Conservation (phyloP, 2,329 filamentous ascomycete species). For the Amylocarpus encephaloides region DNA sequence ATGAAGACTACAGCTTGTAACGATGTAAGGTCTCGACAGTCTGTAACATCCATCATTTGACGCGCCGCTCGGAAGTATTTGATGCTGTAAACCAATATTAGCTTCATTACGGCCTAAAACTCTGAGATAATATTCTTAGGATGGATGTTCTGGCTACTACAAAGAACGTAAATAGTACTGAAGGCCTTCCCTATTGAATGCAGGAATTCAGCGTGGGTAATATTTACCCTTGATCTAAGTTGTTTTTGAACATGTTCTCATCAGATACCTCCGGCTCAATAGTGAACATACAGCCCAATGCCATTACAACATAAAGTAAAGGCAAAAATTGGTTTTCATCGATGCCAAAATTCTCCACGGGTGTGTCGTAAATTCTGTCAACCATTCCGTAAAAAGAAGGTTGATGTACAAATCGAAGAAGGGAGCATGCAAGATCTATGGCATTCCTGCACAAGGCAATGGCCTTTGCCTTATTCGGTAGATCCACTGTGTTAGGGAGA, state of each 20-base stretch:
- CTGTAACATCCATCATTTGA: constrained; percentile 58
- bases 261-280: constrained; percentile 46
- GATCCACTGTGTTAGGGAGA: constrained; percentile 42
- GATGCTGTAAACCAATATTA: constrained; percentile 42
- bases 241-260: constrained; percentile 42
- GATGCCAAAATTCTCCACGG: constrained; percentile 54
- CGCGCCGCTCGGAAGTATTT: constrained; percentile 69
- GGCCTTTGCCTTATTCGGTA: constrained; percentile 59
- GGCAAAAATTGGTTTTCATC: constrained; percentile 65
- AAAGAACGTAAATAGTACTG: too few relatives aligned
- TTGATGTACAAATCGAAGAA: constrained; percentile 68
- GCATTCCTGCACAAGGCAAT: constrained; percentile 49
- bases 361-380: constrained; percentile 68
- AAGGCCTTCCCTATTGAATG: not conserved
- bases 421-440: constrained; percentile 50
- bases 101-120: not conserved
- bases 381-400: constrained; percentile 75
- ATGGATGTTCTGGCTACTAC: too few relatives aligned
- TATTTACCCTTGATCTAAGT: constrained; percentile 51
- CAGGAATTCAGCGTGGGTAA: constrained; percentile 15
- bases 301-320: constrained; percentile 63
- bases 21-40: constrained; percentile 67
- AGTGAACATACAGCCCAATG: constrained; percentile 67
- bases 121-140: too few relatives aligned
- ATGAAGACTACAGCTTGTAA: constrained; percentile 73